Evolutionary conservation across 345 rosid genomes (phyloP), one percentile per base, ranked within the genome.

Genomic region (Pelargonium nanum): DNA sequence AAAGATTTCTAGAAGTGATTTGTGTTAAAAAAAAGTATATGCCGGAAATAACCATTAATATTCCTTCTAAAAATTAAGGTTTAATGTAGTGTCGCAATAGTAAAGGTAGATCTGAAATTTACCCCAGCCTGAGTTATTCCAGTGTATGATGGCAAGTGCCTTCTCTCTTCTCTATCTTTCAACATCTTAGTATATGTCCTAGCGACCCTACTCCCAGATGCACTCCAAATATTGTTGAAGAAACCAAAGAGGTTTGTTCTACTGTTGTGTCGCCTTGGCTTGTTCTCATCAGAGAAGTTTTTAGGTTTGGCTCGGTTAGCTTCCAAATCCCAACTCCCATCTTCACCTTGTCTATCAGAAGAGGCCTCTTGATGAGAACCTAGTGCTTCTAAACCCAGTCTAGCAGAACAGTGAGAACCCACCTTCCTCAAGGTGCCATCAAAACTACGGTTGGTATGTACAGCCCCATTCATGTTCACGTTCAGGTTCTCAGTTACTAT

Each of bases 161-260:
- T 77, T 55, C 71, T 64, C 62, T 78, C 80, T 65, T 81, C 85
- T 57, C 88, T 85, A 66, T 83, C 85, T 74, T 83, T 83, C 68
- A 83, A 70, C 57, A 72, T 65, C 66, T 83, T 83, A 28, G 74
- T 80, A 60, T 78, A 72, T 56, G 61, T 75, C 65, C 70, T 69
- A 16, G 40, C 48, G 20, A 51, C 34, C 53, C 66, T 69, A 57
- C 32, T 68, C 50, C 76, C 70, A 28, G 50, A 55, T 10, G 58
- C 56, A 53, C 64, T 64, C 78, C 71, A 56, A 24, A 74, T 50
- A 57, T 69, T 77, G 51, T 23, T 69, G 62, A 74, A 61, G 59
- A 63, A 65, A 2, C 72, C 40, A 30, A 65, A 50, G 58, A 72
- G 6, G 60, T 72, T 68, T 48, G 44, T 44, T 63, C 69, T 58